phyloP scores from a whole-genome alignment of 257 asterid genomes.

The Catharanthus roseus region DNA sequence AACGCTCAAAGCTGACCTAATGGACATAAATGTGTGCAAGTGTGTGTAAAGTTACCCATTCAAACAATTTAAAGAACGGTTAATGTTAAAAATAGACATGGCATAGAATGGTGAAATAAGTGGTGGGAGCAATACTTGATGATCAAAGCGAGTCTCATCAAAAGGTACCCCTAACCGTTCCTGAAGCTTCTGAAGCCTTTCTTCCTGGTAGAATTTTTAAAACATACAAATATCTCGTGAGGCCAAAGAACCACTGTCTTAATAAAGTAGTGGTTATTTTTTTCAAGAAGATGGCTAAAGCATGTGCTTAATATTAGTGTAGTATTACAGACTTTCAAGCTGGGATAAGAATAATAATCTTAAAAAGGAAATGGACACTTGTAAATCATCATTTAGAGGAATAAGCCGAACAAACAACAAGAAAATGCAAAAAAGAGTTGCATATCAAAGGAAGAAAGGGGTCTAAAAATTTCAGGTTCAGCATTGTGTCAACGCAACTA shows the following conservation, averaged over 20 bases:
- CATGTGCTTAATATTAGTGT: background rate
- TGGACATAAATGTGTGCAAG: background rate
- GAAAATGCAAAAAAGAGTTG: background rate
- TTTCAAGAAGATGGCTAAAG: background rate
- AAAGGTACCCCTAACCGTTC: constrained; percentile 74
- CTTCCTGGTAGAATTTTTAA: constrained; percentile 52
- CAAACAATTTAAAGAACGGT: background rate
- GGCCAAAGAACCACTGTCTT: constrained; percentile 2
- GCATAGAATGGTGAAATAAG: constrained; percentile 20
- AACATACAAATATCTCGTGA: constrained; percentile 4
- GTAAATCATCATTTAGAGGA: background rate
- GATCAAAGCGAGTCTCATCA: constrained; percentile 66
- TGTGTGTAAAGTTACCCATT: background rate
- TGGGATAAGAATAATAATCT: background rate
- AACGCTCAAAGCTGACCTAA: background rate
- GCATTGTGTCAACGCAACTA: background rate
- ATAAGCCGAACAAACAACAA: background rate
- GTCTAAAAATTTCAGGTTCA: background rate
- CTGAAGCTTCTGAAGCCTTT: constrained; percentile 62
- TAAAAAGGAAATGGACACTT: background rate
- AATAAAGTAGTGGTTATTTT: background rate
- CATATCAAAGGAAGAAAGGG: background rate
- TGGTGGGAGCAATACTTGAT: constrained; percentile 53
- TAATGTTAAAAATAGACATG: background rate
- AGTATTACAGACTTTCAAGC: background rate